phyloP scores from a whole-genome alignment of 1,284 basidiomycete genomes.

The Moesziomyces sp. region DNA sequence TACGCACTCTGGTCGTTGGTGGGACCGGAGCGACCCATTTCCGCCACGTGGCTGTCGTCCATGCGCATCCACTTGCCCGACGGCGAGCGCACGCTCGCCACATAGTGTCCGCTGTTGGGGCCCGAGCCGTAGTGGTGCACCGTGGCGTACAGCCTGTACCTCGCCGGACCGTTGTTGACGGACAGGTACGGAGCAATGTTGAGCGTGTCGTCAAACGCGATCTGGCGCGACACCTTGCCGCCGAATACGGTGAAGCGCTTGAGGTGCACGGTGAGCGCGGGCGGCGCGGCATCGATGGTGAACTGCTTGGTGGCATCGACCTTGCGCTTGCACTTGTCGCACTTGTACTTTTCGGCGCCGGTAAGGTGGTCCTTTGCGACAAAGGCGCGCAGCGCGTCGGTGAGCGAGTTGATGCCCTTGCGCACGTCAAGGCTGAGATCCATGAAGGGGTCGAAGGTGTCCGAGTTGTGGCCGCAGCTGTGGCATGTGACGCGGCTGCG shows the following conservation, averaged over 20 bases:
- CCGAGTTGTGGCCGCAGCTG: conserved; percentile 85
- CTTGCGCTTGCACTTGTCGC: conserved; percentile 91
- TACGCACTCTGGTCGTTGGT: conserved; percentile 84
- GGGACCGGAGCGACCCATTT: conserved; percentile 52
- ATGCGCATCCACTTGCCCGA: conserved; percentile 86
- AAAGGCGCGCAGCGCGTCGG: conserved; percentile 84
- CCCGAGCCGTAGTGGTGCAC: conserved; percentile 92
- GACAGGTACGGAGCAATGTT: conserved; percentile 85
- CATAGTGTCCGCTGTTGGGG: conserved; percentile 96
- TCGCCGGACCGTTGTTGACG: conserved; percentile 70
- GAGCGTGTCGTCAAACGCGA: conserved; percentile 84
- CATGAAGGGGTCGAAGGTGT: conserved; percentile 94
- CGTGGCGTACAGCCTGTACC: conserved; percentile 91
- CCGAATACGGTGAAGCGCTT: conserved; percentile 94
- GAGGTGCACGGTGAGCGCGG: conserved; percentile 93
- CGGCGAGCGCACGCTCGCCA: conserved; percentile 81
- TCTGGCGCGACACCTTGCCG: conserved; percentile 73
- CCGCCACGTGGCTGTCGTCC: conserved; percentile 85
- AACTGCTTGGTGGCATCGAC: conserved; percentile 89
- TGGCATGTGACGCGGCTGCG: conserved; percentile 92
- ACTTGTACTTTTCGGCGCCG: conserved; percentile 96
- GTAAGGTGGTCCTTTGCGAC: conserved; percentile 83
- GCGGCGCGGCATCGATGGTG: conserved; percentile 85
- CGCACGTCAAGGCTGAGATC: conserved; percentile 75
- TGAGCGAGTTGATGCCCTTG: conserved; percentile 75